Conservation (phyloP, 2,329 filamentous ascomycete genomes). For the Stagonosporopsis chrysanthemi region DNA sequence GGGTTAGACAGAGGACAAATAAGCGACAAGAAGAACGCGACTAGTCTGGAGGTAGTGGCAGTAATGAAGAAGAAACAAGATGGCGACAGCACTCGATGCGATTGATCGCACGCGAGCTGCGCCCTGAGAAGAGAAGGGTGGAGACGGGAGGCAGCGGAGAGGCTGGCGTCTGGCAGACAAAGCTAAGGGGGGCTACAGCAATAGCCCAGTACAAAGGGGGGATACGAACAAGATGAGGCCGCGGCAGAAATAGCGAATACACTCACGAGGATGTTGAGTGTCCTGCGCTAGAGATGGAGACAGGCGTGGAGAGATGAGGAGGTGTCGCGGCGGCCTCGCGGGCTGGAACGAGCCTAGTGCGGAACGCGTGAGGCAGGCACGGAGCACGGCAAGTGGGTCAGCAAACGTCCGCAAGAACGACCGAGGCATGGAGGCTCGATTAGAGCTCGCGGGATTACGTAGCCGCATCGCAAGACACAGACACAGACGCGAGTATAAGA, state of each 20-base stretch:
- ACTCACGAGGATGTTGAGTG: constrained; percentile 51
- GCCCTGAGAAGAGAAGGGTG: constrained; percentile 43
- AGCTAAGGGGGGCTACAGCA: constrained; percentile 42
- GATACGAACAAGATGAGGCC: constrained; percentile 38
- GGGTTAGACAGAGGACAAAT: constrained; percentile 50
- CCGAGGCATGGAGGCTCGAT: constrained; percentile 12
- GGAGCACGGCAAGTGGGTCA: constrained; percentile 34
- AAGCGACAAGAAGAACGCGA: constrained; percentile 41
- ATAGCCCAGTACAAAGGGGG: constrained; percentile 42
- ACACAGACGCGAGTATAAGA: constrained; percentile 11
- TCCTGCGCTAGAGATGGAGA: constrained; percentile 33
- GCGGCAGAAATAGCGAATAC: constrained; percentile 40
- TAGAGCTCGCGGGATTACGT: constrained; percentile 16
- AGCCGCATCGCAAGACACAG: constrained; percentile 10
- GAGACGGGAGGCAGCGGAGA: constrained; percentile 38
- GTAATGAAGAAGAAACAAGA: constrained; percentile 39
- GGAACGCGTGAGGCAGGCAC: constrained; percentile 14
- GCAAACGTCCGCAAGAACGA: constrained; percentile 12
- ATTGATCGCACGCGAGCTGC: constrained; percentile 43
- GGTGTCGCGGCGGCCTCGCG: constrained; percentile 26
- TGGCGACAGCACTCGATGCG: constrained; percentile 38
- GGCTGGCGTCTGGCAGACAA: constrained; percentile 42
- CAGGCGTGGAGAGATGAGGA: constrained; percentile 35
- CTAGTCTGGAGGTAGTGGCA: constrained; percentile 38
- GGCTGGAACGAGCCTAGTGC: constrained; percentile 34